Evolutionary conservation across 352 stramenopile genomes (phyloP).

Genomic region (Sclerospora graminicola): DNA sequence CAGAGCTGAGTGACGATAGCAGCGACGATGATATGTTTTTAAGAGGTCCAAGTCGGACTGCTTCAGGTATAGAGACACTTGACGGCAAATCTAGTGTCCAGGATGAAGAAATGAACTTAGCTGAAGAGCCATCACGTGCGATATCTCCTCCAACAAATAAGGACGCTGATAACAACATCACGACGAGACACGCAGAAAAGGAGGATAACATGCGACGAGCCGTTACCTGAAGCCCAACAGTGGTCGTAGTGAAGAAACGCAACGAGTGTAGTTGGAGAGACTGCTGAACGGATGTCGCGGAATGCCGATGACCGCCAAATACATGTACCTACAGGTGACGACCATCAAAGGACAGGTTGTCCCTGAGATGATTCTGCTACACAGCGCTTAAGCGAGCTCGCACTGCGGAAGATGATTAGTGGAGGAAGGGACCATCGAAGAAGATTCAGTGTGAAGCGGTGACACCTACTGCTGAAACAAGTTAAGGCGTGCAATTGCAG

Average conservation of each 20-base stretch:
- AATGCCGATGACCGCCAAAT: conserved; percentile 4
- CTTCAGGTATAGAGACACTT: conserved; percentile 1
- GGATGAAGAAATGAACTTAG: conserved; percentile 5
- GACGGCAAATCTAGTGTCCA: background rate
- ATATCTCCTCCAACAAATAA: conserved; percentile 1
- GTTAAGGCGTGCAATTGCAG: conserved; percentile 1
- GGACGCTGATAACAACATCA: background rate
- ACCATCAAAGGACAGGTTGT: conserved; percentile 2
- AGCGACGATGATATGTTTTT: conserved; percentile 40
- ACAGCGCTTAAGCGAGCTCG: conserved; percentile 17
- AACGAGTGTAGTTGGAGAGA: too few relatives aligned
- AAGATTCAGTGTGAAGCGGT: conserved; percentile 13
- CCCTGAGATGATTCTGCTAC: background rate
- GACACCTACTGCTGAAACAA: background rate
- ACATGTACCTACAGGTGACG: conserved; percentile 4
- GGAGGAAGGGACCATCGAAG: conserved; percentile 14
- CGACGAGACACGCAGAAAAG: background rate
- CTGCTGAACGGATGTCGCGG: background rate
- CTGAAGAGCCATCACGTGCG: conserved; percentile 1
- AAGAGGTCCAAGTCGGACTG: background rate
- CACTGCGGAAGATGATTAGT: conserved; percentile 4
- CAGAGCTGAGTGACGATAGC: conserved; percentile 25
- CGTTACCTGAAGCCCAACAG: conserved; percentile 1
- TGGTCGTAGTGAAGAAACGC: too few relatives aligned
- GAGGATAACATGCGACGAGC: conserved; percentile 8